phyloP scores from a whole-genome alignment of 2,329 filamentous ascomycete genomes.

The Arachnomyces sp. region DNA sequence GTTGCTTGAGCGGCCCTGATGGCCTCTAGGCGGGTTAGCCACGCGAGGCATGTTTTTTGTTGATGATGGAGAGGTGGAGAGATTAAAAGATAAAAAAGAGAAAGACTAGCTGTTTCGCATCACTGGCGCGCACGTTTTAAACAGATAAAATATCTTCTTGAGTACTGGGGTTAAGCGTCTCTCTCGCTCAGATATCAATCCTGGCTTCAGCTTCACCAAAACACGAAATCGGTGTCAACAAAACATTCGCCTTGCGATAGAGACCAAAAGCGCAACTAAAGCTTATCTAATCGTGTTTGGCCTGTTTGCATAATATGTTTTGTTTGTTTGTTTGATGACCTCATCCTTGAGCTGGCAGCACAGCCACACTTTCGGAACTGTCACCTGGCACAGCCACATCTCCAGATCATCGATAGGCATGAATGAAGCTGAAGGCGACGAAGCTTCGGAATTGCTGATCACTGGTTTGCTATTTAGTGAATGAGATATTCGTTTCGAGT shows the following conservation, averaged over 20 bases:
- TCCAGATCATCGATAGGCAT: too few relatives aligned
- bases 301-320: background rate
- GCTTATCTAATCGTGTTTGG: background rate
- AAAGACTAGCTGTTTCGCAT: slow-evolving; percentile 3
- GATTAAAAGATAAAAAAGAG: slow-evolving; percentile 8
- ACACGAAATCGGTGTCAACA: background rate
- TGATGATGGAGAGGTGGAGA: slow-evolving; percentile 5
- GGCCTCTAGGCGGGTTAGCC: slow-evolving; percentile 39
- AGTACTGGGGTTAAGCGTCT: too few relatives aligned
- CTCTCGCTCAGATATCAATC: too few relatives aligned
- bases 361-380: too few relatives aligned
- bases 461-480: too few relatives aligned
- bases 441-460: too few relatives aligned
- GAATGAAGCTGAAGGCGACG: too few relatives aligned
- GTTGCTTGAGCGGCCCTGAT: slow-evolving; percentile 34
- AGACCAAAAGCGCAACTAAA: background rate
- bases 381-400: too few relatives aligned
- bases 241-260: background rate
- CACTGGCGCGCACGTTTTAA: slow-evolving; percentile 2
- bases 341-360: background rate
- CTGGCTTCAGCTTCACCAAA: too few relatives aligned
- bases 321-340: background rate
- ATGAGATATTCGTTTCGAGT: too few relatives aligned
- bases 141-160: slow-evolving; percentile 2
- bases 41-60: slow-evolving; percentile 47